These are phyloP conservation scores for Megacollybia marginata DNA, from an alignment of 768 basidiomycete species.

Conservation along the genomic window DNA sequence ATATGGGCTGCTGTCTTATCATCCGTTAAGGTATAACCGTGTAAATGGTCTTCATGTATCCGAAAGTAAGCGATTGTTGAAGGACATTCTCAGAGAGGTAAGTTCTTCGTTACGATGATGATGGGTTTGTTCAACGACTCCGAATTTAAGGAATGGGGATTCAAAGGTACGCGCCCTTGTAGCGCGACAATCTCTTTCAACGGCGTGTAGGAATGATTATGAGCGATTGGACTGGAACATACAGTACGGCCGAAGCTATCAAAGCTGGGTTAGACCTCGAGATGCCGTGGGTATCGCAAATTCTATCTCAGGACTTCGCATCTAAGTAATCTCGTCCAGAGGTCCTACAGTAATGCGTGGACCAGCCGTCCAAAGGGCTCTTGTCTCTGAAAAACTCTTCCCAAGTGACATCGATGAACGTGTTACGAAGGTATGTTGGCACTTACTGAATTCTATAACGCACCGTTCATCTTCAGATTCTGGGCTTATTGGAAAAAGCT, in stretches of 20 bases:
- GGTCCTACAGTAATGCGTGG: slow-evolving; percentile 45
- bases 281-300: slow-evolving; percentile 46
- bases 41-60: slow-evolving; percentile 55
- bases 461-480: slow-evolving; percentile 25
- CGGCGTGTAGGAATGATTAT: slow-evolving; percentile 36
- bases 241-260: slow-evolving; percentile 41
- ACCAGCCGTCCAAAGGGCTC: slow-evolving; percentile 30
- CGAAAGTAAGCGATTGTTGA: slow-evolving; percentile 41
- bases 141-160: slow-evolving; percentile 49
- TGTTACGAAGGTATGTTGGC: slow-evolving; percentile 23
- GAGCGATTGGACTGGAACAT: slow-evolving; percentile 52
- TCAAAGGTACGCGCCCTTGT: slow-evolving; percentile 36
- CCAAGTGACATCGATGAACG: slow-evolving; percentile 32
- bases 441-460: too few relatives aligned
- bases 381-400: slow-evolving; percentile 35
- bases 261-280: slow-evolving; percentile 61
- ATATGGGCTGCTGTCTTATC: background rate
- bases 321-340: slow-evolving; percentile 12
- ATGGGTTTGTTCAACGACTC: background rate
- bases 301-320: slow-evolving; percentile 4
- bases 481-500: slow-evolving; percentile 39
- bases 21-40: slow-evolving; percentile 40
- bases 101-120: background rate
- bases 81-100: slow-evolving; percentile 46
- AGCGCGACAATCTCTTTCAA: background rate